Evolutionary conservation across 2,329 filamentous ascomycete genomes (phyloP), one percentile per base, ranked within the genome.

Genomic region (Beauveria rudraprayagi): DNA sequence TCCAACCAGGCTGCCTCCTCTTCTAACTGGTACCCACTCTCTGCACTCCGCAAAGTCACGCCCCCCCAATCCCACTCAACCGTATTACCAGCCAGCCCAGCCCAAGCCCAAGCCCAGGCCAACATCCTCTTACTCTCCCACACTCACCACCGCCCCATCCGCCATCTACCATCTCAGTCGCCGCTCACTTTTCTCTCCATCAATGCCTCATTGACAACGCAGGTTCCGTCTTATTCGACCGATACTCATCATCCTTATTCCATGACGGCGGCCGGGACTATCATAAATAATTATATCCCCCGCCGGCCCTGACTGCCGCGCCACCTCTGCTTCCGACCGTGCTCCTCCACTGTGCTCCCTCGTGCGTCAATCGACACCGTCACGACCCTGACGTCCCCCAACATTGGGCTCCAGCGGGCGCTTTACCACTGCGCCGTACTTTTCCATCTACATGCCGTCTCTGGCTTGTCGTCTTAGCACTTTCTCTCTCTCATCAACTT

Each of bases 311-410:
- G 19, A 16, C 19, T 14, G 34, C 34, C 34, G 34, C 19, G 14
- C 47, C 24, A 3, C 30, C 47, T 22, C 56, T 58, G 43, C 59
- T 61, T 62, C 64, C 62, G 53, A 63, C 57, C 62, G 60, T 61
- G 16, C 26, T 14, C 61, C 61, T 64, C 65, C 63, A 61, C 50
- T 59, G 56, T 63, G 61, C 56, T 63, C 61, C 53, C 53, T 56
- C 47, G 59, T 61, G 14, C 46, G 46, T 48, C 56, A 52, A 59
- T 37, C 22, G 47, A 52, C 56, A 52, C 56, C 52, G 47, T 48
- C 56, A 59, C 56, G 34, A 46, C 17, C 22, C 37, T n/a, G 34
- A 51, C 37, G 24, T 17, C 47, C 22, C 37, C 47, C 22, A 52
- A 19, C 9, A 26, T 17, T 40, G 54, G 54, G 41, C 44, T 57